Percentiles rank a stretch among this genome's conserved stretches.
Conservation (phyloP, 2,329 filamentous ascomycete genomes). For the Metarhizium brunneum region DNA sequence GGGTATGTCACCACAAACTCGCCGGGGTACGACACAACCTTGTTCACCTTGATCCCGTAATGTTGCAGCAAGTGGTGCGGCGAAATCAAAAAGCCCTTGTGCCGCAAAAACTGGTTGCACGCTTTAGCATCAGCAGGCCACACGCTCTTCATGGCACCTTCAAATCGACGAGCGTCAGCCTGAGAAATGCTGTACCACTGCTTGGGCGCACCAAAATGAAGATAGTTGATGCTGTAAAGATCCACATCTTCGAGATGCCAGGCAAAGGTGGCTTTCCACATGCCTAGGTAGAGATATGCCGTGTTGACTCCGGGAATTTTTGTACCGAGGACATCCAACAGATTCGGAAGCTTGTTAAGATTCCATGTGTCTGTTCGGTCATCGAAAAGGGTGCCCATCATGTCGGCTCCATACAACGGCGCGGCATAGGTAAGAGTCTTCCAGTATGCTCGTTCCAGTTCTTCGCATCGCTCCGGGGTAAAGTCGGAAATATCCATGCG, state of each 20-base stretch:
- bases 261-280: slow-evolving; percentile 99
- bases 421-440: slow-evolving; percentile 92
- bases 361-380: slow-evolving; percentile 84
- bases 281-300: slow-evolving; percentile 92
- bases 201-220: slow-evolving; percentile 96
- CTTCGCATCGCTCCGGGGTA: slow-evolving; percentile 83
- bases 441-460: slow-evolving; percentile 93
- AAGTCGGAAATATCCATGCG: slow-evolving; percentile 80
- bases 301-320: slow-evolving; percentile 98
- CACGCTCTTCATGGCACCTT: slow-evolving; percentile 87
- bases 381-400: slow-evolving; percentile 90
- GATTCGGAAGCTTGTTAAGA: slow-evolving; percentile 84
- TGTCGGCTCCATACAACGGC: slow-evolving; percentile 91
- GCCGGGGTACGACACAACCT: slow-evolving; percentile 86
- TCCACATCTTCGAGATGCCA: slow-evolving; percentile 99
- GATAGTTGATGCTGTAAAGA: slow-evolving; percentile 98
- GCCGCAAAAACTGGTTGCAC: slow-evolving; percentile 89
- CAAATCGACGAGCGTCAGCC: slow-evolving; percentile 84
- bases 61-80: slow-evolving; percentile 78
- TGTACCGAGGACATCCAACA: slow-evolving; percentile 87
- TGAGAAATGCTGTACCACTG: slow-evolving; percentile 99
- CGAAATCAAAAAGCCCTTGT: slow-evolving; percentile 96
- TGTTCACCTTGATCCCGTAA: slow-evolving; percentile 94
- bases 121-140: slow-evolving; percentile 95
- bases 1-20: slow-evolving; percentile 98